These are phyloP conservation scores for Phytophthora boehmeriae DNA, from an alignment of 352 stramenopile genomes.

Conservation along the genomic window DNA sequence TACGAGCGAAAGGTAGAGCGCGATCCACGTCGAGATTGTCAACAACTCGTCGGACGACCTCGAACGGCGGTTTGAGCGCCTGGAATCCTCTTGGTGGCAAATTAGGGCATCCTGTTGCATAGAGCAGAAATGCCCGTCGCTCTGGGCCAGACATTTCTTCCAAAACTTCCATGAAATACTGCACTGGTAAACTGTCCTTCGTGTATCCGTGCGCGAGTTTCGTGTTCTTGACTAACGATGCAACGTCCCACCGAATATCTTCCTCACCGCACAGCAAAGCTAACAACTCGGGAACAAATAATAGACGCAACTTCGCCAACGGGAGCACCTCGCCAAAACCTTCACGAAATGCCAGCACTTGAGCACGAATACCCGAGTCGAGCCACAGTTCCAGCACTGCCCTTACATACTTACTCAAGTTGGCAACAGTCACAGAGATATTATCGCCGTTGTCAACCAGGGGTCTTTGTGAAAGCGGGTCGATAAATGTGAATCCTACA, in stretches of 20 bases:
- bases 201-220: constrained; percentile 88
- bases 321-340: constrained; percentile 78
- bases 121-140: constrained; percentile 78
- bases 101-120: constrained; percentile 85
- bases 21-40: constrained; percentile 74
- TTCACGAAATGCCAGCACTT: constrained; percentile 80
- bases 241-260: constrained; percentile 72
- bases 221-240: constrained; percentile 68
- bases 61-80: constrained; percentile 73
- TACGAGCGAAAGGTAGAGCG: constrained; percentile 81
- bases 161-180: constrained; percentile 74
- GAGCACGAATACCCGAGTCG: constrained; percentile 55
- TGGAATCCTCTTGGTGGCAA: constrained; percentile 74
- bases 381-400: constrained; percentile 71
- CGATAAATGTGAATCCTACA: constrained; percentile 76
- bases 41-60: constrained; percentile 82
- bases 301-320: constrained; percentile 67
- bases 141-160: constrained; percentile 66
- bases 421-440: constrained; percentile 55
- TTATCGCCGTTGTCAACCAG: constrained; percentile 49
- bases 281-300: constrained; percentile 74
- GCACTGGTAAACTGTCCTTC: constrained; percentile 67
- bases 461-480: constrained; percentile 76
- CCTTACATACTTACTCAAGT: constrained; percentile 62
- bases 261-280: constrained; percentile 73